These are phyloP conservation scores for Penicillium italicum DNA, from an alignment of 2,329 filamentous ascomycete genomes.

Conservation along the genomic window DNA sequence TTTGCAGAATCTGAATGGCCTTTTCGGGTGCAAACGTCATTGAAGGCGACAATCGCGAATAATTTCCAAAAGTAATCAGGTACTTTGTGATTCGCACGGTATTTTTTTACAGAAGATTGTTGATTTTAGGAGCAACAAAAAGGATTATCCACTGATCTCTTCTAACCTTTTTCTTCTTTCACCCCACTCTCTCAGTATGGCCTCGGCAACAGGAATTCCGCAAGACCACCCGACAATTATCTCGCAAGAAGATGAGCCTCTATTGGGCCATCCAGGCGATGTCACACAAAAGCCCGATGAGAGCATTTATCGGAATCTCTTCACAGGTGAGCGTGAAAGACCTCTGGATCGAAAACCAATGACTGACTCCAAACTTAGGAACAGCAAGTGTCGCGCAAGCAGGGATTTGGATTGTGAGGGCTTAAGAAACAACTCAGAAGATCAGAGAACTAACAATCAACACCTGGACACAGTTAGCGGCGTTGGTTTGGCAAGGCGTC, in stretches of 20 bases:
- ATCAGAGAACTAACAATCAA: conserved; percentile 1
- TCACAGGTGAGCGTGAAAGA: conserved; percentile 59
- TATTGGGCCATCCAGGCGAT: conserved; percentile 69
- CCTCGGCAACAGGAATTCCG: conserved; percentile 65
- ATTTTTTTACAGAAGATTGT: too few species aligned
- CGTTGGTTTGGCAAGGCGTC: conserved; percentile 73
- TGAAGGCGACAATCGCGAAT: conserved; percentile 1
- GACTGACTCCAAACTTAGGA: conserved; percentile 49
- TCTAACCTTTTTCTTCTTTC: background rate
- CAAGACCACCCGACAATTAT: conserved; percentile 45
- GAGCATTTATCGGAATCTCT: conserved; percentile 66
- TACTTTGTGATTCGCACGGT: background rate
- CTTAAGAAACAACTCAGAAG: background rate
- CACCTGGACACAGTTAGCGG: conserved; percentile 62
- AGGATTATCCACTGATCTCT: too few species aligned
- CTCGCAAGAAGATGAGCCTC: conserved; percentile 61
- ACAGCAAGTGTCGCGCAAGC: conserved; percentile 77
- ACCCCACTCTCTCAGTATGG: conserved; percentile 49
- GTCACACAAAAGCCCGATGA: conserved; percentile 64
- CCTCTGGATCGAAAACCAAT: background rate
- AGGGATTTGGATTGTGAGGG: conserved; percentile 65
- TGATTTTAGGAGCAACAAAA: too few species aligned
- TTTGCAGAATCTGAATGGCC: too few species aligned
- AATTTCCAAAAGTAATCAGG: background rate
- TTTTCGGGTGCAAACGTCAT: too few species aligned